Percentiles rank a stretch among this genome's conserved stretches.
Conservation (phyloP, 441 rosid species). For the Gossypium schwendimanii region DNA sequence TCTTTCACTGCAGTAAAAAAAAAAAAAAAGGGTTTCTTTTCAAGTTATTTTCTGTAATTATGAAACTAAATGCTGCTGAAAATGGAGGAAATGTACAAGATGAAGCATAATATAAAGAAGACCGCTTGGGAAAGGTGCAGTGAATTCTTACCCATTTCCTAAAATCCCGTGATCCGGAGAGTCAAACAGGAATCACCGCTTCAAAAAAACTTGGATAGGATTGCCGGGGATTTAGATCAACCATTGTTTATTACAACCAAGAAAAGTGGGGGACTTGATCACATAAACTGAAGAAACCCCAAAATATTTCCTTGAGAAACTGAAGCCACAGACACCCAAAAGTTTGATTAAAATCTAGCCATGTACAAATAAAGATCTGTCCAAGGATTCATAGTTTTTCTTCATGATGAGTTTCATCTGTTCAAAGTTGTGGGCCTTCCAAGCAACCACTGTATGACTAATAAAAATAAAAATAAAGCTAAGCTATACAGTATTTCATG, state of each 20-base stretch:
- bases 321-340: slow-evolving; percentile 24
- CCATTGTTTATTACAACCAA: slow-evolving; percentile 16
- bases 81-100: neutral
- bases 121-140: neutral
- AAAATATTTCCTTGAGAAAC: slow-evolving; percentile 16
- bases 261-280: slow-evolving; percentile 6
- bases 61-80: neutral
- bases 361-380: slow-evolving; percentile 17
- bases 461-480: neutral
- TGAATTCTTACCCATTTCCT: slow-evolving; percentile 29
- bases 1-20: slow-evolving; percentile 25
- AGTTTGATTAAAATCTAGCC: slow-evolving; percentile 14
- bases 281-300: neutral
- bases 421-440: slow-evolving; percentile 31
- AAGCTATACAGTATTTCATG: slow-evolving; percentile 5
- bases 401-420: slow-evolving; percentile 24
- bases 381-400: slow-evolving; percentile 14
- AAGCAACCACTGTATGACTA: neutral
- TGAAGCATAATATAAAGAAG: neutral
- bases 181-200: slow-evolving; percentile 19
- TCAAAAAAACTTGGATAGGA: slow-evolving; percentile 20
- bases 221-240: slow-evolving; percentile 23
- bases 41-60: neutral
- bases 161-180: slow-evolving; percentile 21
- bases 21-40: neutral